Base-by-base conservation (phyloP, 148 eudicot species). In the Amaranthus hypochondriacus region DNA sequence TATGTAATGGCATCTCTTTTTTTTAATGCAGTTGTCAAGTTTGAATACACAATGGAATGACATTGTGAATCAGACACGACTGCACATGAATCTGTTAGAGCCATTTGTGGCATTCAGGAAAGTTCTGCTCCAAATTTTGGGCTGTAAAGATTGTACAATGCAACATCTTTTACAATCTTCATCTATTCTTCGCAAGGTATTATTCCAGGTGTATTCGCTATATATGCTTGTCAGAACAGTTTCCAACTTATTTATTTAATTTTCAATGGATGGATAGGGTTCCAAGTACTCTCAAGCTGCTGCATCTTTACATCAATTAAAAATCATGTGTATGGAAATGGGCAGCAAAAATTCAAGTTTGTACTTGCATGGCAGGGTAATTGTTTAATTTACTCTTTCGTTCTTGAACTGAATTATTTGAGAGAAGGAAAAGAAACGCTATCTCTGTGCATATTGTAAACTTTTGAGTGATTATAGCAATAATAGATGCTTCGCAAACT, bases 331-430 rank as follows among this genome's bases (percentile, higher is more conserved):
- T 79, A 68, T 79, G 64, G 87, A 81, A 61, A 71, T 69, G 49
- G 87, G 86, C 74, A 81, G 83, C 71, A 84, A 83, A 73, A 67
- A 86, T 73, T 75, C 86, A 68, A 81, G 77, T 72, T 74, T 88
- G 65, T 92, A 95, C 78, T 95, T 93, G 97, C 85, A 81, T 74
- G 98, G 97, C 81, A 87, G 93, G 91, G 98, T 95, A 92, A 80
- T 53, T 13, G 7, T 54, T 69, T 69, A 55, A 54, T 48, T 15
- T 64, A 49, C 61, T 62, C 18, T 70, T 56, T 73, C 9, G 7
- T 58, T 28, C 7, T 15, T 50, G 12, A 44, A 18, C 48, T 65
- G 28, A 11, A 70, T 2, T 18, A 7, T n/a, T 56, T 59, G 65
- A 18, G 47, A 1, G 58, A 7, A 56, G 51, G 44, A 67, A 67